Evolutionary conservation across 2,329 filamentous ascomycete genomes (phyloP), one percentile per base, ranked within the genome.

Genomic region (Alternaria ventricosa): DNA sequence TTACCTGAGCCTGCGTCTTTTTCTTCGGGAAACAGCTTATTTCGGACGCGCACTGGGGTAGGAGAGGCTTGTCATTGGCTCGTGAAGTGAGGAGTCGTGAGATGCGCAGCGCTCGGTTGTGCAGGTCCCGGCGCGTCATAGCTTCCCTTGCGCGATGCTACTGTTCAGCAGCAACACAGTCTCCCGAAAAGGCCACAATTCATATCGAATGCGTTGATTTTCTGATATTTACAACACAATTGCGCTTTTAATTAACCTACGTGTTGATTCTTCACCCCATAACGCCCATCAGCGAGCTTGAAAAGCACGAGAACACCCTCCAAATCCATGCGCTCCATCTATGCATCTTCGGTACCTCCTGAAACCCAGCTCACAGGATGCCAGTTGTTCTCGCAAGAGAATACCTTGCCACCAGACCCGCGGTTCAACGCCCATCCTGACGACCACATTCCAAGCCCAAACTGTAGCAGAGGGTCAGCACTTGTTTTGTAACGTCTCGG

Each of bases 381-480:
- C 72, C 72, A 76, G 44, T 77, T 78, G 45, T 76, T 67, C 4
- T 61, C 71, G 58, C 76, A 79, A 3, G 74, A 75, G 51, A 78
- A 79, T 1, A 69, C 64, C 25, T 71, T 68, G 2, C 75, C 76
- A 5, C 68, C 73, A 12, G 67, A 62, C 4, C 75, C 73, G 10
- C 66, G 57, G 3, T 58, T 55, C 12, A 78, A 60, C 28, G 71
- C 74, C 27, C 49, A 43, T 6, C 73, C 71, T 3, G 75, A 78
- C 9, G 74, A 64, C 65, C 71, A 79, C 70, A 78, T 70, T 2
- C 76, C 74, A 28, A 77, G 44, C 30, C 61, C 60, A 33, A 75
- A 77, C 74, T 78, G 20, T 23, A 28, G n/a, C 47, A 22, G 2
- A 18, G 5, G 23, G 30, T 60, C 49, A 60, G 60, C 33, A 28